Evolutionary conservation across 2,329 filamentous ascomycete genomes (phyloP).

Genomic region (Monosporascus sp.): DNA sequence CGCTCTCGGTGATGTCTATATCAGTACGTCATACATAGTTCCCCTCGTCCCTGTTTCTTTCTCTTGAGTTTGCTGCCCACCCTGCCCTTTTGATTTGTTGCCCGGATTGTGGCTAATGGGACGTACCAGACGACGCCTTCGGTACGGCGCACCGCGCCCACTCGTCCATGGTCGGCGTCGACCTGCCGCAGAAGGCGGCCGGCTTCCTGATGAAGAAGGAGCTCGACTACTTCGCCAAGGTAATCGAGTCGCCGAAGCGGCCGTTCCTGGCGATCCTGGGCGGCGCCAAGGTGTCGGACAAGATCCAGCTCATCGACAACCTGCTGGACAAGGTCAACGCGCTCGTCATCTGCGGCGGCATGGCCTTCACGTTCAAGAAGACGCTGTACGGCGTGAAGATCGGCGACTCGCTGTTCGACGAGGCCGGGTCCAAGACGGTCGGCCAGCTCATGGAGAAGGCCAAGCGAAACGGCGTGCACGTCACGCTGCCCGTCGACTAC

Average conservation of each 20-base stretch:
- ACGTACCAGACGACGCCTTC: conserved; percentile 78
- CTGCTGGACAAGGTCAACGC: conserved; percentile 96
- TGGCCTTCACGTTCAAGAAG: conserved; percentile 99
- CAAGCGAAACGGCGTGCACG: conserved; percentile 91
- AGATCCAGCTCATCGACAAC: conserved; percentile 99
- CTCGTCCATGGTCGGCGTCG: conserved; percentile 97
- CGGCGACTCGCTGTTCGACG: conserved; percentile 86
- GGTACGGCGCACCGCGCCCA: conserved; percentile 97
- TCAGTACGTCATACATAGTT: conserved; percentile 61
- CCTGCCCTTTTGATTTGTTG: no score
- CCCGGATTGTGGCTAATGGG: no score
- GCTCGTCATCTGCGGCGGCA: conserved; percentile 91
- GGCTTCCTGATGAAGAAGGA: conserved; percentile 99
- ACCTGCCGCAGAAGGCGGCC: conserved; percentile 93
- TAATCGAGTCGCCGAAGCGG: conserved; percentile 84
- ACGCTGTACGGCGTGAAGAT: conserved; percentile 88
- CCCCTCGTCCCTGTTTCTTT: no score
- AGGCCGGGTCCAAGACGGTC: conserved; percentile 89
- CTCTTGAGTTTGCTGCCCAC: no score
- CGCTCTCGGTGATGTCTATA: conserved; percentile 87
- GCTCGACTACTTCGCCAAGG: conserved; percentile 98
- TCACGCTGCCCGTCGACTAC: conserved; percentile 92
- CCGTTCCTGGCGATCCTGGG: conserved; percentile 98
- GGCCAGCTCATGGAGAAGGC: conserved; percentile 86
- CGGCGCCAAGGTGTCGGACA: conserved; percentile 97